Evolutionary conservation across 345 rosid species (phyloP).

Genomic region (Brassica carinata): DNA sequence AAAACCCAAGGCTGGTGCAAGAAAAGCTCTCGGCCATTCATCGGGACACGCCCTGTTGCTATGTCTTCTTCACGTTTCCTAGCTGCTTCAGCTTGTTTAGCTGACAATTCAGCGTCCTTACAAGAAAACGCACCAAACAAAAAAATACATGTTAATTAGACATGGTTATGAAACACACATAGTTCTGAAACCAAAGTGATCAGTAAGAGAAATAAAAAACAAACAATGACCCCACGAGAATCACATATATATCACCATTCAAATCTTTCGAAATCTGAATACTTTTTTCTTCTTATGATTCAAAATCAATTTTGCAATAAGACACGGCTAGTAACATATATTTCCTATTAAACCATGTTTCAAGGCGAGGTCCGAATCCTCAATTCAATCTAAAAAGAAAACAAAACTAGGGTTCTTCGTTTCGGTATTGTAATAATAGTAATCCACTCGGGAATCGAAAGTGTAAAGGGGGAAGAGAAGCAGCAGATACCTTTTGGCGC

Average conservation of each 20-base stretch:
- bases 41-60: constrained; percentile 68
- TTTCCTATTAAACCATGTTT: not conserved
- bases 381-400: not conserved
- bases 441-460: too few relatives aligned
- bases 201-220: too few relatives aligned
- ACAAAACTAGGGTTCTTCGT: constrained; percentile 36
- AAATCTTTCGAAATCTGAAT: not conserved
- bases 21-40: constrained; percentile 94
- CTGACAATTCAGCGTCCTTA: constrained; percentile 68
- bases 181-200: too few relatives aligned
- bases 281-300: not conserved
- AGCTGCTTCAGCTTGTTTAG: constrained; percentile 70
- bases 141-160: too few relatives aligned
- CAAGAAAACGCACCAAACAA: not conserved
- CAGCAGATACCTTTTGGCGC: constrained; percentile 53
- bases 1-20: constrained; percentile 79
- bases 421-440: too few relatives aligned
- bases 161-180: not conserved
- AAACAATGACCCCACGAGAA: too few relatives aligned
- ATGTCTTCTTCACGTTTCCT: constrained; percentile 83
- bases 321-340: not conserved
- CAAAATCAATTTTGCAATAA: not conserved
- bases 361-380: not conserved
- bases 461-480: too few relatives aligned
- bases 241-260: too few relatives aligned